Base-by-base conservation (phyloP, 176 grass and related monocot species). In the Lolium perenne region DNA sequence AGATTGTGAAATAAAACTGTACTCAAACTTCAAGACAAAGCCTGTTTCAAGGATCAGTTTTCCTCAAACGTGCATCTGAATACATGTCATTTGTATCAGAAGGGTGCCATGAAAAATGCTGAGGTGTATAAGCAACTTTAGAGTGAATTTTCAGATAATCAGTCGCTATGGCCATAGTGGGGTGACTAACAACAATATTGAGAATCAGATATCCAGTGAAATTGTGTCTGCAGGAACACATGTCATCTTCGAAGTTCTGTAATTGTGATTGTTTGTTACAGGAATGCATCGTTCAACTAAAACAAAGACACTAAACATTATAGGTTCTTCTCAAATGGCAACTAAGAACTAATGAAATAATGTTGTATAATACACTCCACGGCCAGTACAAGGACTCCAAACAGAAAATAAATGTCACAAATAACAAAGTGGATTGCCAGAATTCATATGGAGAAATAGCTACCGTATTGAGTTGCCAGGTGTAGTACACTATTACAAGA, bases 41-140 rank as follows among this genome's bases (percentile, higher is more conserved):
- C 45, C 53, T 84, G 74, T 59, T 48, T 83, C 38, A n/a, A 60
- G 11, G 11, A 85, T 54, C 53, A 85, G 58, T 2, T 35, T 35
- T 35, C 3, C 32, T 35, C 1, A 2, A 35, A 35, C 32, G 3
- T 2, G 32, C 32, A 35, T 35, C 3, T 35, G 3, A 35, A 35
- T 35, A 35, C 32, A 35, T 35, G 32, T 2, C 32, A 35, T 35
- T 35, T 35, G 32, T 35, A 35, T 2, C 3, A 35, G 32, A 35
- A 35, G 49, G 35, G 12, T 26, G 38, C 18, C 63, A 41, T 50
- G n/a, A 22, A 82, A 16, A 63, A 41, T 60, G 74, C 14, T 62
- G 69, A 75, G 79, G 58, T 17, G 18, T 55, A 10, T 50, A 74
- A 75, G 32, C 12, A 20, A 15, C 15, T 22, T 85, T 22, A 35